phyloP scores from a whole-genome alignment of 116 monocot genomes.

The Papilionanthe hybrid region DNA sequence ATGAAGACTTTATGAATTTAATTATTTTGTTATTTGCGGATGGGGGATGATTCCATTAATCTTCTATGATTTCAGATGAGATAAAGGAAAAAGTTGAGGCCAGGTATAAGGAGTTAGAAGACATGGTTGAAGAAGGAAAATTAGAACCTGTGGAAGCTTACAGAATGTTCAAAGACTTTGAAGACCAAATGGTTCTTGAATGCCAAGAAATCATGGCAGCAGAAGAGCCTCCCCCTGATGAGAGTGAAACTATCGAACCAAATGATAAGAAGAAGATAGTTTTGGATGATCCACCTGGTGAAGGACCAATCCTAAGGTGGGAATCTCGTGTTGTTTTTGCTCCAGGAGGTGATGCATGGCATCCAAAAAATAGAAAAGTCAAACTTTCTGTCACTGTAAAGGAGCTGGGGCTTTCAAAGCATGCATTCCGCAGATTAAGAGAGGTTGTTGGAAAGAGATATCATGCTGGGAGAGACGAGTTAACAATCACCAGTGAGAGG shows the following conservation, averaged over 20 bases:
- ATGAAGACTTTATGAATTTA: not conserved
- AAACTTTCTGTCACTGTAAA: slow-evolving; percentile 90
- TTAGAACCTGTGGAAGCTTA: slow-evolving; percentile 79
- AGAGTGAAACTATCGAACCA: slow-evolving; percentile 25
- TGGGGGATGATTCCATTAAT: not conserved
- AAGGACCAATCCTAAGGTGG: slow-evolving; percentile 92
- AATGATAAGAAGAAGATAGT: slow-evolving; percentile 39
- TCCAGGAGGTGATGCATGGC: slow-evolving; percentile 92
- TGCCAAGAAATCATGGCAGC: slow-evolving; percentile 57
- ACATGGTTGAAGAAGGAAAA: slow-evolving; percentile 77
- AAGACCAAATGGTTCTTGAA: slow-evolving; percentile 78
- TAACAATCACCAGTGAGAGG: slow-evolving; percentile 97
- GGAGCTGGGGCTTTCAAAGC: slow-evolving; percentile 73
- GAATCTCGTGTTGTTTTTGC: slow-evolving; percentile 83
- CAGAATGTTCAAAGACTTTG: slow-evolving; percentile 75
- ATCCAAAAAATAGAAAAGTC: slow-evolving; percentile 94
- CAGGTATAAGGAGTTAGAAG: slow-evolving; percentile 83
- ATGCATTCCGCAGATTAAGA: slow-evolving; percentile 57
- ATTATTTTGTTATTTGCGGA: not conserved
- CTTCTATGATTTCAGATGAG: slow-evolving; percentile 44
- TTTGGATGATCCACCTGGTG: slow-evolving; percentile 86
- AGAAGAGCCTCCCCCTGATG: slow-evolving; percentile 40
- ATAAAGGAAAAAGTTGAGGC: slow-evolving; percentile 86
- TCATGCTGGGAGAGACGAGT: slow-evolving; percentile 87
- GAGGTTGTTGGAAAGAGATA: slow-evolving; percentile 95